Base-by-base conservation (phyloP, 2,329 filamentous ascomycete genomes). In the Cercospora canescens region DNA sequence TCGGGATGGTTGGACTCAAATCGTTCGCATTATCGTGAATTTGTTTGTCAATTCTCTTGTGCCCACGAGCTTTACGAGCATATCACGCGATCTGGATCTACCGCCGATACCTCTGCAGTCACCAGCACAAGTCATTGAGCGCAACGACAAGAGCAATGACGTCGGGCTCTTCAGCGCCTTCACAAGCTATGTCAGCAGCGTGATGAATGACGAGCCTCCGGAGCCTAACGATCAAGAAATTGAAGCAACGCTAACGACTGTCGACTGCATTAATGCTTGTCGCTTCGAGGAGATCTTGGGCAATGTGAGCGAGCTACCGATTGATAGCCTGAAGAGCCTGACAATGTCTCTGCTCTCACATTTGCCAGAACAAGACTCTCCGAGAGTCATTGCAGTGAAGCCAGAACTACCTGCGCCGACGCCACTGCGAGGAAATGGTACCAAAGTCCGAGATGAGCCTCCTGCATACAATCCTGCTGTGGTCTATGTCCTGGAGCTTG, bases 151-250 rank as follows among this genome's bases (percentile, higher is more conserved):
- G 69, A 84, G 89, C 35, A 87, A 85, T 65, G 95, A 99, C 30
- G 89, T 89, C 2, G 93, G 95, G 6, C 87, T 99, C 58, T 93
- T 99, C 77, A 97, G 94, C 4, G 93, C 94, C 1, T 92, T 99
- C 74, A 96, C 94, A 0, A 96, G 92, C 5, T 99, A 98, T 75
- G 93, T 99, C 34, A 96, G 94, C n/a, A 98, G 94, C 78, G 98
- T 99, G 77, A 95, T 96, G 48, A 96, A 95, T 11, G 95, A 98
- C 78, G 95, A 99, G 75, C 95, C 95, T 12, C 95, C 95, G 0
- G 95, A 99, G 80, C 95, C 95, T 2, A 98, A 95, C 1, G 93
- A 98, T 70, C 94, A 98, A 76, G 95, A 99, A 77, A 85, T 99
- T 32, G 95, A 99, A 75, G 97, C 95, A 76, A 98, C 95, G 0